Percentiles rank a stretch among this genome's conserved stretches.
Evolutionary conservation across 306 rosid species (phyloP).

Genomic region (Citrullus amarus): DNA sequence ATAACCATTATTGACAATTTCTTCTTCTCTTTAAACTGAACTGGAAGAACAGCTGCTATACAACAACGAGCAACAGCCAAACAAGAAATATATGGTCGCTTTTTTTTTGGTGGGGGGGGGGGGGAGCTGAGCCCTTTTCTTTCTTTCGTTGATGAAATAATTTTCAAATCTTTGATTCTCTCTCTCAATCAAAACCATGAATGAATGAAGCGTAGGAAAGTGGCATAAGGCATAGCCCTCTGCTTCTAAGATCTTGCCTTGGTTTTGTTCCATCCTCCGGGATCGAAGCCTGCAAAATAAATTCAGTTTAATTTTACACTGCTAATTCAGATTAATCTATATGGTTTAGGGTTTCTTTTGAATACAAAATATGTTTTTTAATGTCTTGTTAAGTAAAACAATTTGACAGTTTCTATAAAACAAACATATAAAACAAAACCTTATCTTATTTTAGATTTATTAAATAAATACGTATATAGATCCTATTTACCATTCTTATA

Average conservation of each 20-base stretch:
- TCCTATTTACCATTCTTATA: neutral
- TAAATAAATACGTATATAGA: neutral
- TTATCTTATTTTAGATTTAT: neutral
- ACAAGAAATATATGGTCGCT: neutral
- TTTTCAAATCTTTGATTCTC: neutral
- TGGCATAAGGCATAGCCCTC: constrained; percentile 55
- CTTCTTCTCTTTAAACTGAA: neutral
- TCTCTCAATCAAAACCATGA: constrained; percentile 22
- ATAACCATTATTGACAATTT: neutral
- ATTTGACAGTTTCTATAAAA: neutral
- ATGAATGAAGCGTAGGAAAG: constrained; percentile 35
- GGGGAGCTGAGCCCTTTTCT: neutral
- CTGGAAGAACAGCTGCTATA: constrained; percentile 5
- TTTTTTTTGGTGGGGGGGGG: neutral
- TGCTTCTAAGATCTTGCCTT: constrained; percentile 35
- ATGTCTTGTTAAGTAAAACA: neutral
- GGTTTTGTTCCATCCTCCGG: constrained; percentile 16
- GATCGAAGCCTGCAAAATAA: constrained; percentile 18
- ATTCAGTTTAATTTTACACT: neutral
- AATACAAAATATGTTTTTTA: neutral
- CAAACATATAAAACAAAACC: neutral
- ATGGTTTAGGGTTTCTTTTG: neutral
- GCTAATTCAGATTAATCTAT: neutral
- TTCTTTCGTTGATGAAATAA: neutral
- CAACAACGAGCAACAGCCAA: neutral